Evolutionary conservation across 345 rosid species (phyloP).

Genomic region (Camelina laxa): DNA sequence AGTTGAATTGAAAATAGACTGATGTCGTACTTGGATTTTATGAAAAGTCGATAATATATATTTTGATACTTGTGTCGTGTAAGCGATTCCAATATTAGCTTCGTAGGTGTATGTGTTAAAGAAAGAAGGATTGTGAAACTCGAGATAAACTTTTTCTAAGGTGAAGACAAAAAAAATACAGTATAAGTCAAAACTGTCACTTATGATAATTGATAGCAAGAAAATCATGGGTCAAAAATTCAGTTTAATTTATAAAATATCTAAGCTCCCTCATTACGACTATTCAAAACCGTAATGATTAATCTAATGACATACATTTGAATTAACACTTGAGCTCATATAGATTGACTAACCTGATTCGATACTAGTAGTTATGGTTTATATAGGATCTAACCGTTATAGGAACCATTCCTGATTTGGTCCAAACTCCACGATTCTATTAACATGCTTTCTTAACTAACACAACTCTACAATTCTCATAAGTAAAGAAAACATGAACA

Average conservation of each 20-base stretch:
- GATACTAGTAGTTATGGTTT: not conserved
- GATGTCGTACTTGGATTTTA: constrained; percentile 11
- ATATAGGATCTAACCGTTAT: not conserved
- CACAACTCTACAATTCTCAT: not conserved
- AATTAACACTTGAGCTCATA: not conserved
- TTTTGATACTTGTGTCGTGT: constrained; percentile 27
- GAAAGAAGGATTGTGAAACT: constrained; percentile 1
- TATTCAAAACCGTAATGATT: not conserved
- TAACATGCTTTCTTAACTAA: not conserved
- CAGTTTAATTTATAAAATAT: constrained; percentile 7
- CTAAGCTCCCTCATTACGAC: constrained; percentile 4
- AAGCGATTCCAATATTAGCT: constrained; percentile 7
- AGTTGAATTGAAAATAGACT: constrained; percentile 4
- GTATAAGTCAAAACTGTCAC: constrained; percentile 9
- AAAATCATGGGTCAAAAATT: constrained; percentile 10
- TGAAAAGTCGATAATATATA: constrained; percentile 6
- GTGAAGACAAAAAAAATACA: constrained; percentile 24
- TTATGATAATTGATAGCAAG: no score
- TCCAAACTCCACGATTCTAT: not conserved
- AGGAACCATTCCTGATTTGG: not conserved
- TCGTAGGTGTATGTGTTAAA: constrained; percentile 24
- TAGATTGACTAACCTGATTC: not conserved
- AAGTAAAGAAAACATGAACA: not conserved
- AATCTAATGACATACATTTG: constrained; percentile 2
- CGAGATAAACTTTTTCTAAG: constrained; percentile 13